Base-by-base conservation (phyloP, 2,329 filamentous ascomycete genomes). In the Teratosphaeria viscida region DNA sequence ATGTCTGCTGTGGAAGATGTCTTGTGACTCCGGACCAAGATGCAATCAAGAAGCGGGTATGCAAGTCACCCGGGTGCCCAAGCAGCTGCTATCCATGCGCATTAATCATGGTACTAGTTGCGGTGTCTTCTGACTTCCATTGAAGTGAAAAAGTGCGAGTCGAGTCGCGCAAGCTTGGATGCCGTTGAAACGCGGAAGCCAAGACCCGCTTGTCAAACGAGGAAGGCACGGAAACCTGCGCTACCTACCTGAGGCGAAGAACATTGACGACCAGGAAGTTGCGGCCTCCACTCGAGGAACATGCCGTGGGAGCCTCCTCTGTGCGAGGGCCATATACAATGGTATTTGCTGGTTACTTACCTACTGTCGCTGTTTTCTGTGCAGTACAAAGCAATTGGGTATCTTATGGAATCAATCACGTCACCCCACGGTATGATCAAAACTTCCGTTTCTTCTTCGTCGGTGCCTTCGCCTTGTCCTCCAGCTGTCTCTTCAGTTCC, bases 381-480 rank as follows among this genome's bases (percentile, higher is more conserved):
- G 43, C 43, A 19, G 7, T 2, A 19, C 43, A 39, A 23, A 39
- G 37, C 37, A 39, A 39, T 8, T 49, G 43, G 43, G 43, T 49
- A 49, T 49, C 43, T 49, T 49, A 23, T 39, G 43, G 7, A n/a
- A 16, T 49, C 43, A 19, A 6, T 49, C 43, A 19, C 43, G n/a
- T 49, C 7, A 47, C 43, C 43, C 19, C 16, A 2, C 23, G 23
- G 23, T 23, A 23, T 7, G 19, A 12, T 74, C 68, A 84, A 62
- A 84, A 84, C 60, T 74, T 81, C 59, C 81, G 71, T 68, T 80
- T 83, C 75, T 84, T 85, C 81, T 56, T 85, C 19, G 69, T 74
- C 10, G 77, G 76, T 57, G 75, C 78, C 63, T 80, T 81, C 32
- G 77, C 76, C 66, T 79, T 81, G 58, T 72, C 74, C 57, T 78